Conservation (phyloP, 2,329 filamentous ascomycete species). For the Penicillium brevicompactum region DNA sequence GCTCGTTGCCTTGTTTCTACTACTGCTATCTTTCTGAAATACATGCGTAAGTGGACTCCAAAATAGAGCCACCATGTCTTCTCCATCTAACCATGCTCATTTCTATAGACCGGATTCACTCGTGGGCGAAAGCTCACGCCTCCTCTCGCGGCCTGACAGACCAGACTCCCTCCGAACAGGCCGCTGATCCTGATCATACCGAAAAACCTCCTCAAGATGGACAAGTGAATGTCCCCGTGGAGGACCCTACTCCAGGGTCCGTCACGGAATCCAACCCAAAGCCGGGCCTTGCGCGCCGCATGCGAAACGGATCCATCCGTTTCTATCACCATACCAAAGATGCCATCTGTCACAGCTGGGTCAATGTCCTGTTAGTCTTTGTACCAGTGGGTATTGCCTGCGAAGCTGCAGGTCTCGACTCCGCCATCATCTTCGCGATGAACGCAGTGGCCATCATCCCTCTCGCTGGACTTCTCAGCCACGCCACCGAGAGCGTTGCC, state of each 20-base stretch:
- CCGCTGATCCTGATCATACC: slow-evolving; percentile 4
- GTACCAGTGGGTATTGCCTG: slow-evolving; percentile 45
- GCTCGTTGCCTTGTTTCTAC: slow-evolving; percentile 20
- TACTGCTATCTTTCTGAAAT: slow-evolving; percentile 30
- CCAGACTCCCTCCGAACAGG: slow-evolving; percentile 1
- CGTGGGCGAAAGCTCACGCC: slow-evolving; percentile 46
- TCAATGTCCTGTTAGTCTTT: slow-evolving; percentile 47
- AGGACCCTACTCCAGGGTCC: slow-evolving; percentile 19
- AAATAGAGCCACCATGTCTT: neutral
- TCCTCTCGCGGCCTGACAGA: slow-evolving; percentile 20
- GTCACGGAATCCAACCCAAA: slow-evolving; percentile 24
- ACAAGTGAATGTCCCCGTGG: slow-evolving; percentile 29
- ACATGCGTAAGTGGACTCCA: slow-evolving; percentile 36
- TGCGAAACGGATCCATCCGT: slow-evolving; percentile 34
- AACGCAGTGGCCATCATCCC: slow-evolving; percentile 77
- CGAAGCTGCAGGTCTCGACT: slow-evolving; percentile 48
- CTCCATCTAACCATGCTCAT: slow-evolving; percentile 10
- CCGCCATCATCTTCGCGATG: slow-evolving; percentile 69
- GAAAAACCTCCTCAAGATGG: slow-evolving; percentile 25
- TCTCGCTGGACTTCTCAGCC: slow-evolving; percentile 69
- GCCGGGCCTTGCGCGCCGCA: slow-evolving; percentile 27
- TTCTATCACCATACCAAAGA: slow-evolving; percentile 38
- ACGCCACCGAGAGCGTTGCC: slow-evolving; percentile 75
- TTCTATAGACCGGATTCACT: slow-evolving; percentile 38
- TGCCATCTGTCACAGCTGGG: slow-evolving; percentile 43